Conservation (phyloP, 441 rosid genomes). For the Erodium texanum region DNA sequence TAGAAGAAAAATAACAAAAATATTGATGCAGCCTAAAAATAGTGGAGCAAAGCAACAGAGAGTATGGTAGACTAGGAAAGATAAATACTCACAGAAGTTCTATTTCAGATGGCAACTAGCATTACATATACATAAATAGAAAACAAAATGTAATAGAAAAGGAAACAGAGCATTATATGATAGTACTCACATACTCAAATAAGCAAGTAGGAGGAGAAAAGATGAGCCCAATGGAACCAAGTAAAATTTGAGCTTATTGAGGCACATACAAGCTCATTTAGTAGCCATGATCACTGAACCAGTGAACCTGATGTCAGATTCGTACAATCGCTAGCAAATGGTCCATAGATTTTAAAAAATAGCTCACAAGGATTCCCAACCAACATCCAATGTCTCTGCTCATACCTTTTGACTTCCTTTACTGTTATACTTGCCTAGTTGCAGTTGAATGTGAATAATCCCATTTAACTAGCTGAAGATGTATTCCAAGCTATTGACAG, state of each 20-base stretch:
- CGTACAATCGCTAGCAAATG: too few species aligned
- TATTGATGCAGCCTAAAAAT: background rate
- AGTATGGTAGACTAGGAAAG: background rate
- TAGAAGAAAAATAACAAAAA: background rate
- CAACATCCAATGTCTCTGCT: background rate
- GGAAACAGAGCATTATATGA: background rate
- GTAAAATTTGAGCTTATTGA: background rate
- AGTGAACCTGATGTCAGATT: too few species aligned
- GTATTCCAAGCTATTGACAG: background rate
- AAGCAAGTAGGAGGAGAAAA: background rate
- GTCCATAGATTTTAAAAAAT: too few species aligned
- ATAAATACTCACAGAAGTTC: background rate
- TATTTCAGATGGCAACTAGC: background rate
- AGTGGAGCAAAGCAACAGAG: background rate
- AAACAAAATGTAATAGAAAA: background rate
- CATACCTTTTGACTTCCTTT: too few species aligned
- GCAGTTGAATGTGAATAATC: background rate
- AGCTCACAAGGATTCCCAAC: background rate
- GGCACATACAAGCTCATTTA: background rate
- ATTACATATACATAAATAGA: background rate
- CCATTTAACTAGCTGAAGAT: background rate
- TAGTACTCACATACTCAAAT: background rate
- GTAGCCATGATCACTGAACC: too few species aligned
- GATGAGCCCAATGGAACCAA: background rate
- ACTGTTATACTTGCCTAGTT: background rate